A percentile compares a stretch with the other conserved stretches of the same genome.
Conservation (phyloP, 192 early-diverging fungal species). For the Spinellus fusiger region DNA sequence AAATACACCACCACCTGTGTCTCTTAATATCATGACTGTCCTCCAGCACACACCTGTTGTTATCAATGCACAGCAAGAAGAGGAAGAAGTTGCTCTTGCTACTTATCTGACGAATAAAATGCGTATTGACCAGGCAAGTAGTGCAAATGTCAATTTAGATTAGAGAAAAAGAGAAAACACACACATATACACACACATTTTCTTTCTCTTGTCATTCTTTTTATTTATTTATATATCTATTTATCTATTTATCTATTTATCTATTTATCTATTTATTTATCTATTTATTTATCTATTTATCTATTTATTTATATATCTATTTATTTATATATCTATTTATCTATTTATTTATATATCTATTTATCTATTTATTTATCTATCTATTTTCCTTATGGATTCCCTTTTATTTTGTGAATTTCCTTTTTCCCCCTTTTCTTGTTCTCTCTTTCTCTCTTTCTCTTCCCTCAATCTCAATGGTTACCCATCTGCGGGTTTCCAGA, state of each 20-base stretch:
- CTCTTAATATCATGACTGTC: background rate
- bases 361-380: background rate
- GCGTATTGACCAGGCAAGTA: constrained; percentile 19
- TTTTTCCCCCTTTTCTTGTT: background rate
- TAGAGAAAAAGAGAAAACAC: background rate
- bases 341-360: background rate
- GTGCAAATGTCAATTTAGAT: background rate
- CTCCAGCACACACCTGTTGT: background rate
- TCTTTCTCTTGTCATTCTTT: too few relatives aligned
- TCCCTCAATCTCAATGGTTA: too few relatives aligned
- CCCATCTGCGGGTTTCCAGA: background rate
- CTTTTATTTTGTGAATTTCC: background rate
- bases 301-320: background rate
- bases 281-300: background rate
- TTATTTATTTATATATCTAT: background rate
- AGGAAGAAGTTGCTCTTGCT: constrained; percentile 19
- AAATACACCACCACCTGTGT: background rate
- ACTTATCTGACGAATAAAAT: constrained; percentile 7
- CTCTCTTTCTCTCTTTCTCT: background rate
- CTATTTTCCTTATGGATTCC: background rate
- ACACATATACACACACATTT: background rate
- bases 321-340: too few relatives aligned
- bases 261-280: background rate
- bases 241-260: background rate
- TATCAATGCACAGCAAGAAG: constrained; percentile 12